These are phyloP conservation scores for Moesziomyces parantarcticus DNA, from an alignment of 1,284 basidiomycete species.

Conservation along the genomic window DNA sequence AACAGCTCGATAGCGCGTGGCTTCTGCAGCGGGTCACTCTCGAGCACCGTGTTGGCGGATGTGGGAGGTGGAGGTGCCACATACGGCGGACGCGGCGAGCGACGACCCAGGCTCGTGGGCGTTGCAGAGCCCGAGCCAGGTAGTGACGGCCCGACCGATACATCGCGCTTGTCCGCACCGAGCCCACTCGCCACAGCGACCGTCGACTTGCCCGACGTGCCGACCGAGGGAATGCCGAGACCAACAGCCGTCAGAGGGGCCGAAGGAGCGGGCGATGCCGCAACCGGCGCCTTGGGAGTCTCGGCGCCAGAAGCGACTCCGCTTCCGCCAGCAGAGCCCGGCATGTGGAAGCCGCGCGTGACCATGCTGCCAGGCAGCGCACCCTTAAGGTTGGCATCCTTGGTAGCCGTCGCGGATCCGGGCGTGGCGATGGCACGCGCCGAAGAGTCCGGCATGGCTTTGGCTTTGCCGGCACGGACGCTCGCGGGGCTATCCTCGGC, in stretches of 20 bases:
- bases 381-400: slow-evolving; percentile 25
- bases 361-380: slow-evolving; percentile 43
- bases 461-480: slow-evolving; percentile 12
- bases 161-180: slow-evolving; percentile 14
- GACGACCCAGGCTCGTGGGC: slow-evolving; percentile 42
- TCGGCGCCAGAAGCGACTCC: slow-evolving; percentile 1
- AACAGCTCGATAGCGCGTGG: slow-evolving; percentile 51
- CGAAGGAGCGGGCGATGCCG: background rate
- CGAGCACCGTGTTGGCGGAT: slow-evolving; percentile 40
- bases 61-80: slow-evolving; percentile 60
- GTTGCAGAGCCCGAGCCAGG: slow-evolving; percentile 35
- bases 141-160: slow-evolving; percentile 22
- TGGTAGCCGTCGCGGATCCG: background rate
- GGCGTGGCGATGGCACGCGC: slow-evolving; percentile 8
- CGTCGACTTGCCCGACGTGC: slow-evolving; percentile 18
- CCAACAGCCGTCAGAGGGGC: slow-evolving; percentile 9
- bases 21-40: slow-evolving; percentile 38
- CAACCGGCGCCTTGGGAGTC: slow-evolving; percentile 8
- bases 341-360: slow-evolving; percentile 46
- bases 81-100: slow-evolving; percentile 58
- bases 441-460: background rate
- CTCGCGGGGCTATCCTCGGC: slow-evolving; percentile 34
- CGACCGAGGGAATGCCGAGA: slow-evolving; percentile 19
- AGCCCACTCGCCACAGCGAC: slow-evolving; percentile 5
- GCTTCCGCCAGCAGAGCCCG: slow-evolving; percentile 5